Base-by-base conservation (phyloP, 2,329 filamentous ascomycete species). In the Sporothrix brunneoviolacea region DNA sequence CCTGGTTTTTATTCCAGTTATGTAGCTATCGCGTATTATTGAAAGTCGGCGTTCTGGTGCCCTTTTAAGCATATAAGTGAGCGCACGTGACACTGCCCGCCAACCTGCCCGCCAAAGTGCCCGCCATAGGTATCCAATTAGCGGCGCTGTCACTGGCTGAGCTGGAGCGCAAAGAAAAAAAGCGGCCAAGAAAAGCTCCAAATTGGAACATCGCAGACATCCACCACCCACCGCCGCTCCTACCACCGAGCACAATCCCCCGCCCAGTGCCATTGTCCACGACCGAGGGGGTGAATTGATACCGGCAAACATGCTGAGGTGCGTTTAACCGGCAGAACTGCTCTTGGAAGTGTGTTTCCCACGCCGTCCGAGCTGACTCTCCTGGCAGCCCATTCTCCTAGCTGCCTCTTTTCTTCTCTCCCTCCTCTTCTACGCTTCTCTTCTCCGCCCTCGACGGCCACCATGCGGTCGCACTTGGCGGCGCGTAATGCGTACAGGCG, bases 401-500 rank as follows among this genome's bases (percentile, higher is more conserved):
- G 50, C 27, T 36, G 39, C 30, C 21, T 21, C 15, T 9, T 33
- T 36, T 42, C 30, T 27, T 21, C 15, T 9, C 16, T 45, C 28
- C 21, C 28, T 24, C n/a, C 19, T 33, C 15, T n/a, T n/a, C n/a
- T n/a, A n/a, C n/a, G n/a, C n/a, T 42, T 44, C 21, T 43, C 24
- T 33, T 35, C 16, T 44, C 13, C 10, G n/a, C 9, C 33, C 38
- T 30, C 16, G 16, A n/a, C 15, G 15, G 43, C 54, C 53, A 66
- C 63, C 52, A 82, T 82, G 79, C 74, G 74, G 50, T 80, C 79
- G 56, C 76, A 80, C 57, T 69, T 83, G 60, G 79, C 54, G 47
- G 55, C 78, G 54, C 77, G 78, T 64, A 68, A 72, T 65, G 76
- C 82, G 58, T 80, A 80, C 65, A 75, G 76, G 59, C 71, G 73